phyloP scores from a whole-genome alignment of 2,329 filamentous ascomycete species.

The Aspergillus pseudoglaucus region DNA sequence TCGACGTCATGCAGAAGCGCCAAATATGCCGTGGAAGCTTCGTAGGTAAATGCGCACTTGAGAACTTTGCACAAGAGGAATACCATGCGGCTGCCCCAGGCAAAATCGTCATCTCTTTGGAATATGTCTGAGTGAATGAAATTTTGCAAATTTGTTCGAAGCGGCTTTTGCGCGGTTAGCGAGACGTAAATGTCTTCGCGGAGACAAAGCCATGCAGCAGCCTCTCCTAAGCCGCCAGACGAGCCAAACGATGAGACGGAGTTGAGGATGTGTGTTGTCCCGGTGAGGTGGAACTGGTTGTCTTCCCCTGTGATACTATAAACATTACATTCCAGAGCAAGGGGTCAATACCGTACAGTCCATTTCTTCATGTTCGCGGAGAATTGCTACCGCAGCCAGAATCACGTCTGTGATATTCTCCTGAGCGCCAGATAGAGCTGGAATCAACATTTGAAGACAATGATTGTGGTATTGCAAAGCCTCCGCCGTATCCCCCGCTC shows the following conservation, averaged over 20 bases:
- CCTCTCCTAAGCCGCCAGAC: conserved; percentile 33
- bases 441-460: conserved; percentile 29
- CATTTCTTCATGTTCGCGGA: conserved; percentile 32
- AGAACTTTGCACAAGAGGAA: conserved; percentile 29
- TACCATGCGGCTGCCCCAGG: conserved; percentile 32
- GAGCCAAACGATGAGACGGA: conserved; percentile 31
- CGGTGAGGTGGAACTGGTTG: conserved; percentile 29
- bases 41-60: conserved; percentile 13
- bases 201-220: conserved; percentile 34
- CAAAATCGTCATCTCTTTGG: conserved; percentile 27
- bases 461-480: conserved; percentile 27
- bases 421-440: conserved; percentile 22
- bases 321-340: not conserved
- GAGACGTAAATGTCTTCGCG: conserved; percentile 36
- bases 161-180: conserved; percentile 26
- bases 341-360: conserved; percentile 12
- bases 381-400: conserved; percentile 27
- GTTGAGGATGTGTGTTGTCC: conserved; percentile 31
- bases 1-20: conserved; percentile 2
- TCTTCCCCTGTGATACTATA: conserved; percentile 20
- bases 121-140: conserved; percentile 29
- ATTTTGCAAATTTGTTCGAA: conserved; percentile 30
- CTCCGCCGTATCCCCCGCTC: conserved; percentile 18
- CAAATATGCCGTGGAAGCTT: not conserved
- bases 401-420: conserved; percentile 22